phyloP scores from a whole-genome alignment of 495 filamentous ascomycete species.

The Podospora didyma region DNA sequence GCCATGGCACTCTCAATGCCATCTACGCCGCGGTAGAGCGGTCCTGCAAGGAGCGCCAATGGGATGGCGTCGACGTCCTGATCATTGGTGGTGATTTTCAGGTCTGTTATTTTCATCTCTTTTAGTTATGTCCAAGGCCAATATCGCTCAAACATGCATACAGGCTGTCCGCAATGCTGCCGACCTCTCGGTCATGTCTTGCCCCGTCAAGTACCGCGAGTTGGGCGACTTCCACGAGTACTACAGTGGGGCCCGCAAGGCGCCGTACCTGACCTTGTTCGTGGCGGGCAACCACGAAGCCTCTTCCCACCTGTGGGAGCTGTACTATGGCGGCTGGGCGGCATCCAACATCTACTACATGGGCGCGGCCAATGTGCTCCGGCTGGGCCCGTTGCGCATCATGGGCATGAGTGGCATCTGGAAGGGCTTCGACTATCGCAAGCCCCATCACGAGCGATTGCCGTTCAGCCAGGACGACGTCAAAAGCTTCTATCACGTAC shows the following conservation, averaged over 20 bases:
- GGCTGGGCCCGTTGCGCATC: conserved; percentile 78
- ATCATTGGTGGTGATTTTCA: conserved; percentile 93
- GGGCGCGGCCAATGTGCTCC: conserved; percentile 83
- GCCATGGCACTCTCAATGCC: conserved; percentile 83
- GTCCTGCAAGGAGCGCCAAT: conserved; percentile 60
- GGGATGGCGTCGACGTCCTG: conserved; percentile 73
- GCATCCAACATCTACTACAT: conserved; percentile 96
- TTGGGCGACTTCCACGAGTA: conserved; percentile 91
- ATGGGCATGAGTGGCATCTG: conserved; percentile 91
- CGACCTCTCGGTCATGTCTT: conserved; percentile 82
- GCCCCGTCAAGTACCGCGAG: conserved; percentile 75
- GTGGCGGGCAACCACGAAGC: conserved; percentile 95
- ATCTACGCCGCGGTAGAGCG: conserved; percentile 76
- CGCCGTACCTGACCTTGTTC: conserved; percentile 88
- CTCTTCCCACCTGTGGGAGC: conserved; percentile 76
- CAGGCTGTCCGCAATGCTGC: conserved; percentile 81
- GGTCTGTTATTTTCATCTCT: conserved; percentile 37
- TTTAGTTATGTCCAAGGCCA: neutral
- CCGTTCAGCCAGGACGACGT: conserved; percentile 73
- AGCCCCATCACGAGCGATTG: conserved; percentile 77
- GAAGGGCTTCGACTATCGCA: conserved; percentile 79
- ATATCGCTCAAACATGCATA: neutral
- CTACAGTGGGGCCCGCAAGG: conserved; percentile 71
- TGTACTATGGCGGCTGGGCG: conserved; percentile 96
- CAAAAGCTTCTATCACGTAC: conserved; percentile 77